Percentiles rank a stretch among this genome's conserved stretches.
phyloP scores from a whole-genome alignment of 495 filamentous ascomycete genomes.

The Aspergillus biplanus region DNA sequence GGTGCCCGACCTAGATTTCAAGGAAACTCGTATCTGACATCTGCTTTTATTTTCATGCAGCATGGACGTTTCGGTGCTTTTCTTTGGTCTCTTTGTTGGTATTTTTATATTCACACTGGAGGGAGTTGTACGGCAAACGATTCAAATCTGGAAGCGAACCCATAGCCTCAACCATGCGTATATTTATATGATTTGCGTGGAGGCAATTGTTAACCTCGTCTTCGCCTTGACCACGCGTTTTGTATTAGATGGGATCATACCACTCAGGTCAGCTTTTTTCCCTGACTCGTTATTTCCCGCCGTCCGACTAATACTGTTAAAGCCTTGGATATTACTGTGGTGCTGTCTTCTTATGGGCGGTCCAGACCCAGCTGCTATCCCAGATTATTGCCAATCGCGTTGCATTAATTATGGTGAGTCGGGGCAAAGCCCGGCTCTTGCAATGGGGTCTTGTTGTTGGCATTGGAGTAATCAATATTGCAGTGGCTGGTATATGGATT shows the following conservation, averaged over 20 bases:
- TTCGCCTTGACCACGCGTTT: slow-evolving; percentile 44
- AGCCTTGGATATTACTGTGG: slow-evolving; percentile 15
- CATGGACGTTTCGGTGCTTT: slow-evolving; percentile 15
- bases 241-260: slow-evolving; percentile 37
- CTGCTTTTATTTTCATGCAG: neutral
- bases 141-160: slow-evolving; percentile 11
- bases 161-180: slow-evolving; percentile 21
- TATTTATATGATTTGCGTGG: slow-evolving; percentile 47
- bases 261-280: neutral
- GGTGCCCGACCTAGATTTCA: too few relatives aligned
- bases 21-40: neutral
- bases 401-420: slow-evolving; percentile 40
- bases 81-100: slow-evolving; percentile 17
- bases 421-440: slow-evolving; percentile 26
- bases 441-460: slow-evolving; percentile 47
- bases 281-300: too few relatives aligned
- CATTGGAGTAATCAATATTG: slow-evolving; percentile 48
- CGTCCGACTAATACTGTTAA: neutral
- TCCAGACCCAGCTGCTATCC: slow-evolving; percentile 47
- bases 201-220: slow-evolving; percentile 39
- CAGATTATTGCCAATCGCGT: slow-evolving; percentile 57
- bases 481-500: slow-evolving; percentile 54
- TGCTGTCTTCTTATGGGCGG: slow-evolving; percentile 38
- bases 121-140: slow-evolving; percentile 7
- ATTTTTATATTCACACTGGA: slow-evolving; percentile 15